Percentiles rank a stretch among this genome's conserved stretches.
Conservation (phyloP, 1,284 basidiomycete species). For the Cryptococcus sp. region DNA sequence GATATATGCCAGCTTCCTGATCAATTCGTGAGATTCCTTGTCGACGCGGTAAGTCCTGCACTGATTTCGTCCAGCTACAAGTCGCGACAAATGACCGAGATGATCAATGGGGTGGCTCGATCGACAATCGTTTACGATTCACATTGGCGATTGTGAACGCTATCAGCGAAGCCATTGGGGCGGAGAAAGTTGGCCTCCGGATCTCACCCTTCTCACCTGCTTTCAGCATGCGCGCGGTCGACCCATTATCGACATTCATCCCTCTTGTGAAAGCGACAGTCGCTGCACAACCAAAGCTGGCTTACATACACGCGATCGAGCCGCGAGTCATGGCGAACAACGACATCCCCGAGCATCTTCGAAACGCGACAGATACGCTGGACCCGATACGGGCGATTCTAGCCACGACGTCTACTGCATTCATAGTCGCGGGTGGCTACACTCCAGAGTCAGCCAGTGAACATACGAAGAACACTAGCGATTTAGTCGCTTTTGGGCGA, state of each 20-base stretch:
- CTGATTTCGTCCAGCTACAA: conserved; percentile 55
- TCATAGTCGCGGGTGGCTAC: conserved; percentile 60
- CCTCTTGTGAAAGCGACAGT: conserved; percentile 34
- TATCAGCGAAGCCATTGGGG: conserved; percentile 58
- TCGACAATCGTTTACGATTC: conserved; percentile 62
- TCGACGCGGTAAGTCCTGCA: too few relatives aligned
- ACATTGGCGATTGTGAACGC: conserved; percentile 59
- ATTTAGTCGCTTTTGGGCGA: conserved; percentile 58
- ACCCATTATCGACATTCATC: conserved; percentile 18
- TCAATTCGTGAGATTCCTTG: conserved; percentile 55
- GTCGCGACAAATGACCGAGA: conserved; percentile 59
- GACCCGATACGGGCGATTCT: conserved; percentile 27
- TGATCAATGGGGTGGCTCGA: conserved; percentile 63
- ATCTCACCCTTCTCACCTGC: conserved; percentile 61
- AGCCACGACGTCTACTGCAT: conserved; percentile 28
- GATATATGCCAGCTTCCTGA: conserved; percentile 58
- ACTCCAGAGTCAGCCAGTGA: conserved; percentile 33
- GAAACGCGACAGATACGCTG: conserved; percentile 21
- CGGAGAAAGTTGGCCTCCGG: conserved; percentile 58
- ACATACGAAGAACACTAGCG: conserved; percentile 47
- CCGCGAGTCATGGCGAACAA: conserved; percentile 39
- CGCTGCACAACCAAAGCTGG: conserved; percentile 57
- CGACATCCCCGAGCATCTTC: conserved; percentile 30
- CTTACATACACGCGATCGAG: conserved; percentile 64
- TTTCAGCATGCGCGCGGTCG: conserved; percentile 40